Conservation (phyloP, 176 grass and related monocot genomes). For the Avena atlantica region DNA sequence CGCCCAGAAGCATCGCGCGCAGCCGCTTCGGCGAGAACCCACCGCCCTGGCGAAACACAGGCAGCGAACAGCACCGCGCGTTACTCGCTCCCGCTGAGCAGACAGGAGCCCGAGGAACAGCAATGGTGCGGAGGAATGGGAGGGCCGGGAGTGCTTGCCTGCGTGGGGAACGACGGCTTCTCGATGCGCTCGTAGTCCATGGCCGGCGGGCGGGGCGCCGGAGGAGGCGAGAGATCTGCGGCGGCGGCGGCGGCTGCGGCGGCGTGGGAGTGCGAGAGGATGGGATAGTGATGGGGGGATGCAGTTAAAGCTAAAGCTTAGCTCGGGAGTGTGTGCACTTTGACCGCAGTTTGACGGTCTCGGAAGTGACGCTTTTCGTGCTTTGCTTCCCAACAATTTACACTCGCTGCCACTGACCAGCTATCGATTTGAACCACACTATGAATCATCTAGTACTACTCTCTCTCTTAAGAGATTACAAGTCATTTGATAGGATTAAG, state of each 20-base stretch:
- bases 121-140: neutral
- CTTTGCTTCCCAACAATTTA: accelerated
- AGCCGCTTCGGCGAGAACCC: conserved; percentile 96
- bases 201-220: conserved; percentile 30
- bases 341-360: conserved; percentile 57
- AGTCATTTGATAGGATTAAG: too few relatives aligned
- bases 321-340: conserved; percentile 50
- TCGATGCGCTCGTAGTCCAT: conserved; percentile 98
- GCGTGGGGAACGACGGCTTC: conserved; percentile 74
- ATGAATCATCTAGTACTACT: too few relatives aligned
- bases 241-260: neutral
- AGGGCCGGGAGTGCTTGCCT: conserved; percentile 33
- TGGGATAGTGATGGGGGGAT: neutral
- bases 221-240: conserved; percentile 17
- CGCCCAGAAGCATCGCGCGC: conserved; percentile 87
- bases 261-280: conserved; percentile 31
- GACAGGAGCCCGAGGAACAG: neutral
- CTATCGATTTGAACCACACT: neutral
- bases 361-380: neutral
- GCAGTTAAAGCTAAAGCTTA: conserved; percentile 40
- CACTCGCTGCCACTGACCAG: neutral
- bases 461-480: too few relatives aligned
- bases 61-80: neutral
- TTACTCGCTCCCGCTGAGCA: neutral
- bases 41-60: conserved; percentile 54